Percentiles rank a stretch among this genome's conserved stretches.
Conservation (phyloP, 805 yeast genomes). For the Dipodascus geniculatus region DNA sequence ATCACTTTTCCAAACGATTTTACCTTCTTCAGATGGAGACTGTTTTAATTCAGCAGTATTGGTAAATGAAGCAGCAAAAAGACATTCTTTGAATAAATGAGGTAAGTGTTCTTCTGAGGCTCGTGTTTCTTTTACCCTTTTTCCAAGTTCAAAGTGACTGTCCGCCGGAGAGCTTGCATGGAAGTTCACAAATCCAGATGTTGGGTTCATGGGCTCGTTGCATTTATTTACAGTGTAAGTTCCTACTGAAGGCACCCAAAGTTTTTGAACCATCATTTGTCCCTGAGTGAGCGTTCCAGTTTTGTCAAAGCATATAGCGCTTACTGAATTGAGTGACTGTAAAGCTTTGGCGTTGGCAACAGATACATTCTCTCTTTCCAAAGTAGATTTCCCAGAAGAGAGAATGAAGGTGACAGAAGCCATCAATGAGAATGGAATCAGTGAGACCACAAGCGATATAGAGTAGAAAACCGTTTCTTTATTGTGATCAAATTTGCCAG, state of each 20-base stretch:
- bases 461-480: constrained; percentile 81
- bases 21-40: constrained; percentile 30
- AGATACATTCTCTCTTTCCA: constrained; percentile 59
- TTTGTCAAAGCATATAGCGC: constrained; percentile 72
- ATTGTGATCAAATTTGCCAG: constrained; percentile 63
- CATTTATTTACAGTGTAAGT: constrained; percentile 42
- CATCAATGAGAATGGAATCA: constrained; percentile 72
- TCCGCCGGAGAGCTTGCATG: not conserved
- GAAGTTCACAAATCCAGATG: constrained; percentile 33
- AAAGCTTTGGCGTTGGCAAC: constrained; percentile 68
- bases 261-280: constrained; percentile 57
- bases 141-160: not conserved
- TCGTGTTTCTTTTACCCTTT: not conserved
- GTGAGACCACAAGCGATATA: constrained; percentile 69
- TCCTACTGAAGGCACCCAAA: constrained; percentile 57
- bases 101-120: not conserved
- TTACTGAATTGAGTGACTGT: constrained; percentile 69
- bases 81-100: constrained; percentile 35
- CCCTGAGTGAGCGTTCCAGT: constrained; percentile 78
- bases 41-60: constrained; percentile 58
- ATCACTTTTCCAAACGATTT: constrained; percentile 54
- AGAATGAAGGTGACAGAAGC: constrained; percentile 67
- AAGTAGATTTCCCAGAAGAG: constrained; percentile 23
- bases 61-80: constrained; percentile 60
- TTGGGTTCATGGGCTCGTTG: constrained; percentile 53